Base-by-base conservation (phyloP, 495 filamentous ascomycete species). In the Parachaetomium inaequale region DNA sequence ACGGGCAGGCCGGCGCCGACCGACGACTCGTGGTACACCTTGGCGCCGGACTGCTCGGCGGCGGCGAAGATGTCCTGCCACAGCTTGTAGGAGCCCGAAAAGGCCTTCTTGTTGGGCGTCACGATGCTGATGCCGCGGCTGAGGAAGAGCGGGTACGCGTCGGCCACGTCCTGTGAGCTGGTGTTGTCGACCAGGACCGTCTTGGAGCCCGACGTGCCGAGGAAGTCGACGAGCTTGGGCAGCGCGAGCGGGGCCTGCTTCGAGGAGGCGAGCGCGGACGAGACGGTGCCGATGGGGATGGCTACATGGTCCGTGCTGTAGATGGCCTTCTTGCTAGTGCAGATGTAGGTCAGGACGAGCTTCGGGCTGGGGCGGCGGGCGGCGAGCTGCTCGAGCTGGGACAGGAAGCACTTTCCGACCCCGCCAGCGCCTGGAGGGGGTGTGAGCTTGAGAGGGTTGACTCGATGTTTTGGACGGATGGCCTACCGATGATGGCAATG, bases 91-190 rank as follows among this genome's bases (percentile, higher is more conserved):
- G 82, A 83, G 36, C 85, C 83, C 3, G 90, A 93, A 75, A 98
- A 98, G 5, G 88, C 93, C 75, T 98, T 97, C 79, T 98, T 98
- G 81, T 96, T 98, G 15, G 94, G 92, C 0, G 94, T 98, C 34
- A 96, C 92, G 72, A 98, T 84, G 66, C 83, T 89, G 76, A 98
- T 88, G 12, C 93, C 93, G 32, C 83, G 79, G 59, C 80, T 78
- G 60, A 98, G 82, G 72, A 93, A 88, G 21, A 77, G 64, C 3
- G 93, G 92, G 75, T 98, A 98, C 17, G 80, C 71, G 59, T 86
- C 78, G 2, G 93, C 94, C 11, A 98, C 79, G 47, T 84, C 82
- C 55, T 89, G 87, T 65, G 88, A 90, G 71, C 89, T 93, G 59
- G 94, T 98, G 78, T 97, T 97, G 80, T 98, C 94, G 58, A 97